Evolutionary conservation across 345 rosid genomes (phyloP), one percentile per base, ranked within the genome.

Genomic region (Cardiospermum halicacabum): DNA sequence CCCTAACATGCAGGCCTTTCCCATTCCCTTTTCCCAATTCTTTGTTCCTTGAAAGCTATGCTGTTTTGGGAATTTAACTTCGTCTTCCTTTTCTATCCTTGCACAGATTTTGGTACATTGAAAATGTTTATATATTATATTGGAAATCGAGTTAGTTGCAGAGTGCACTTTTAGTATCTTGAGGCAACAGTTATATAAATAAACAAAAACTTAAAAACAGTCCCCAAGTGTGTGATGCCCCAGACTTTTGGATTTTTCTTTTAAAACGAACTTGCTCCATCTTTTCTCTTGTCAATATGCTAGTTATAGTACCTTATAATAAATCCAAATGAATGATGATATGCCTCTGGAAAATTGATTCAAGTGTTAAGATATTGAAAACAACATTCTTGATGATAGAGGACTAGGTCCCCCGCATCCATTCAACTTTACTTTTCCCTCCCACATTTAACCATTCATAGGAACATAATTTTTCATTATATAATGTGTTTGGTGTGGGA

Each of bases 21-120:
- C 25, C 4, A 26, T 3, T 37, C 11, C 16, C 39, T 50, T 24
- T 32, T 27, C 27, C 11, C 28, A 11, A 6, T 37, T 40, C 21
- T 11, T 47, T 51, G 42, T 32, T 36, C 53, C 55, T 55, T 40
- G 61, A 69, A 57, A 26, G 25, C 40, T 11, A 40, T 8, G 56
- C 42, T 6, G 13, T 49, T 56, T 37, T 16, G 70, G 63, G 61
- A 47, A 48, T 51, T 43, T 10, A 25, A 58, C 24, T 19, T 19
- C 5, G 16, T 24, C 22, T 27, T 36, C 32, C 7, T 7, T 16
- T 6, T 7, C 24, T 47, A 16, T 47, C n/a, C 51, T n/a, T n/a
- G 19, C 24, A 47, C 0, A 47, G 51, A 47, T 47, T 47, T 16
- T 47, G 51, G 24, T 47, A 47, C 19, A n/a, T n/a, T n/a, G n/a